A percentile compares a stretch with the other conserved stretches of the same genome.
Evolutionary conservation across 345 rosid species (phyloP).

Genomic region (Rhodamnia argentea): DNA sequence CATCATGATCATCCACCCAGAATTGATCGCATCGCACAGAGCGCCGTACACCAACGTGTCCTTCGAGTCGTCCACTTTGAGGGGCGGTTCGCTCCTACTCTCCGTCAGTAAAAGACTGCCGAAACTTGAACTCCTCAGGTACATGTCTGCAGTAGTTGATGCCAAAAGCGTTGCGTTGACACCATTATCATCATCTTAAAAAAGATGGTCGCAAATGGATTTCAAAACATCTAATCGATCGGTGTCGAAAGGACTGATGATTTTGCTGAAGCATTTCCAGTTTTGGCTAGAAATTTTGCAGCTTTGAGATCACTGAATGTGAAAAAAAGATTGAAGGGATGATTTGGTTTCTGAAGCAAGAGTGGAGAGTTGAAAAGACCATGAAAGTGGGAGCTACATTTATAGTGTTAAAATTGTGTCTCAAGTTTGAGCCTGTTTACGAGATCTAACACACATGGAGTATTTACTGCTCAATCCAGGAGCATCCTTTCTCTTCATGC

Average conservation of each 20-base stretch:
- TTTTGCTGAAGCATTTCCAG: background rate
- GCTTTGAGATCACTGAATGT: background rate
- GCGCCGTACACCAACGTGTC: conserved; percentile 26
- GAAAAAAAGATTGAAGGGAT: background rate
- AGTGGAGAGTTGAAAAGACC: background rate
- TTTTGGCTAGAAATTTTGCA: background rate
- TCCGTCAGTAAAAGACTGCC: conserved; percentile 16
- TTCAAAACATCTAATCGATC: background rate
- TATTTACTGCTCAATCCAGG: no score
- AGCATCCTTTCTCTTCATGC: no score
- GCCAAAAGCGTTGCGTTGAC: background rate
- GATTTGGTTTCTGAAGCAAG: background rate
- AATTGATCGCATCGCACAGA: conserved; percentile 18
- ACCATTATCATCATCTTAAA: background rate
- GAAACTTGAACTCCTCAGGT: conserved; percentile 17
- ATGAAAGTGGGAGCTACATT: background rate
- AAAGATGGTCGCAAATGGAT: background rate
- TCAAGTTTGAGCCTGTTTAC: no score
- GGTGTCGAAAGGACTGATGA: background rate
- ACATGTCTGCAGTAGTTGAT: background rate
- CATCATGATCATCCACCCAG: conserved; percentile 4
- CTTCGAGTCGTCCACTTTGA: conserved; percentile 20
- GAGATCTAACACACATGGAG: no score
- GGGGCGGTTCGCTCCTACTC: conserved; percentile 28
- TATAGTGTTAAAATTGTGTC: no score